Percentiles rank a stretch among this genome's conserved stretches.
These are phyloP conservation scores for Thoreauomyces humboldtii DNA, from an alignment of 192 early-diverging fungal genomes.

Conservation along the genomic window DNA sequence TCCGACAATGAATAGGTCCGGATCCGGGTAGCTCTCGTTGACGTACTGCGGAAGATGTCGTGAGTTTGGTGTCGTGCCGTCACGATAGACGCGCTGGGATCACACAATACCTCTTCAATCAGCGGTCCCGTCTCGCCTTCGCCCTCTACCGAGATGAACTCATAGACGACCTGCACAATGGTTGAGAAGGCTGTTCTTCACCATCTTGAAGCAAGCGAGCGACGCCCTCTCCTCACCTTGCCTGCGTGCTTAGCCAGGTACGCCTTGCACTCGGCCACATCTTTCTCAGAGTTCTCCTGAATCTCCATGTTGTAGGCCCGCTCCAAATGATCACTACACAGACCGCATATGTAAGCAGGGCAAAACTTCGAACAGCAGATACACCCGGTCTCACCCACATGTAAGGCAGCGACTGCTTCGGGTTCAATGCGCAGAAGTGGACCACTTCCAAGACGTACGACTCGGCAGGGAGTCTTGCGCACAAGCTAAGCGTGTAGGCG, in stretches of 20 bases:
- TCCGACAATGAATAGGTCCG: conserved; percentile 29
- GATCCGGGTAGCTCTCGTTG: conserved; percentile 22
- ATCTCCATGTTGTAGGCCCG: conserved; percentile 37
- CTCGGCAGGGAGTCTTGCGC: neutral
- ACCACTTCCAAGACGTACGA: conserved; percentile 19
- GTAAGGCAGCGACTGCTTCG: conserved; percentile 27
- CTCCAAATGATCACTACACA: conserved; percentile 35
- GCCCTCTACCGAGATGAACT: conserved; percentile 32
- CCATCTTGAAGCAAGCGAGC: neutral
- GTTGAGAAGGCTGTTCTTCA: neutral
- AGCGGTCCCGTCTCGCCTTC: conserved; percentile 36
- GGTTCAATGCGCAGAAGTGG: conserved; percentile 31
- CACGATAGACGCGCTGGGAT: neutral
- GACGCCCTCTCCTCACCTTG: neutral
- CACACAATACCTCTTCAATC: conserved; percentile 31
- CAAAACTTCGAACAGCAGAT: neutral
- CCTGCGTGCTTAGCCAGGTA: conserved; percentile 10
- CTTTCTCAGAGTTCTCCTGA: conserved; percentile 16
- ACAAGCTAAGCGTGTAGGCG: conserved; percentile 13
- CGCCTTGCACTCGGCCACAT: conserved; percentile 22
- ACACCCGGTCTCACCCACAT: conserved; percentile 7
- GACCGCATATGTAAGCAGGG: too few relatives aligned
- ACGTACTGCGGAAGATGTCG: conserved; percentile 10
- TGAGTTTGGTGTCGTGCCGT: neutral
- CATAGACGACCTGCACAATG: conserved; percentile 19